phyloP scores from a whole-genome alignment of 140 eudicot species.

The Eryngium alpinum region DNA sequence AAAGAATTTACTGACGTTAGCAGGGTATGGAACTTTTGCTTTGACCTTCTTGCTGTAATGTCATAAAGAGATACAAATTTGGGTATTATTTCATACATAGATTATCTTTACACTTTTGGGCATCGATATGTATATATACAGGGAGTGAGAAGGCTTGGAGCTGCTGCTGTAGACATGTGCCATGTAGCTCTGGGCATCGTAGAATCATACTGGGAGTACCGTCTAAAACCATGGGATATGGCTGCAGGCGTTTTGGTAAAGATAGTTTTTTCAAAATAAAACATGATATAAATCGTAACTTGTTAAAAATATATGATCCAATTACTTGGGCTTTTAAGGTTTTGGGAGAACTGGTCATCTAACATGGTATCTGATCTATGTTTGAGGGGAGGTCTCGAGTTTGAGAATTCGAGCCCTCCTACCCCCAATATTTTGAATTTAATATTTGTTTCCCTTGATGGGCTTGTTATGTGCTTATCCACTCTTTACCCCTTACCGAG shows the following conservation, averaged over 20 bases:
- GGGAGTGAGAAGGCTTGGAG: conserved; percentile 98
- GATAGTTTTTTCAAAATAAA: neutral
- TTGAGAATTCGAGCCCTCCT: no score
- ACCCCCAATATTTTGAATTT: no score
- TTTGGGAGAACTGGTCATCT: no score
- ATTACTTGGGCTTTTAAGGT: no score
- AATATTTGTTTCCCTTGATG: no score
- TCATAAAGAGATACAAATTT: neutral
- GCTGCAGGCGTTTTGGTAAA: conserved; percentile 99
- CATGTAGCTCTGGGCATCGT: conserved; percentile 93
- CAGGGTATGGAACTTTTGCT: conserved; percentile 50
- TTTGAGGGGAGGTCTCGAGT: no score
- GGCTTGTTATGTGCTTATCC: no score
- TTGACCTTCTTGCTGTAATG: neutral
- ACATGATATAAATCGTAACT: no score
- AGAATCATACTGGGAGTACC: conserved; percentile 98
- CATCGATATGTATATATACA: conserved; percentile 19
- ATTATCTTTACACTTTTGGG: neutral
- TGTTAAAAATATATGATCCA: no score
- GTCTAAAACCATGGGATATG: conserved; percentile 99
- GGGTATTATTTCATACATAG: conserved; percentile 7
- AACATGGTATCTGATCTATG: no score
- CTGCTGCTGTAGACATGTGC: conserved; percentile 99
- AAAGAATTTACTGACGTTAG: conserved; percentile 91
- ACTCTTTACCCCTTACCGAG: no score